Conservation (phyloP, 176 grass and related monocot species). For the Coix lacrymajobi region DNA sequence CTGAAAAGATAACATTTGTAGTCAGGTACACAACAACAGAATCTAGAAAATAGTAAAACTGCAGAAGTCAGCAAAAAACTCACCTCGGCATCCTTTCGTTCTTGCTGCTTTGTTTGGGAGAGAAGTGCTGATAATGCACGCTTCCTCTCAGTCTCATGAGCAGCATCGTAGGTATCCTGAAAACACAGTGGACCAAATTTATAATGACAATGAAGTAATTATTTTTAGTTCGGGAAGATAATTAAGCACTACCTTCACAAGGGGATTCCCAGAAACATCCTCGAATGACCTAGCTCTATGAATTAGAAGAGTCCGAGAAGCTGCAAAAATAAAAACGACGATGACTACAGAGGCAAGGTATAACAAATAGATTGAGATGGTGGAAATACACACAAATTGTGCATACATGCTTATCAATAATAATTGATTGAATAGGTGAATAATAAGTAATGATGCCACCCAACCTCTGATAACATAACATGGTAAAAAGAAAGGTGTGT, state of each 20-base stretch:
- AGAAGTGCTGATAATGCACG: constrained; percentile 78
- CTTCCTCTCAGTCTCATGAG: constrained; percentile 87
- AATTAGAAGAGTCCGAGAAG: constrained; percentile 69
- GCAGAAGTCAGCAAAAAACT: constrained; percentile 21
- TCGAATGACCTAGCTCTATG: constrained; percentile 75
- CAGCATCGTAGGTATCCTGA: constrained; percentile 72
- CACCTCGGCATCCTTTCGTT: constrained; percentile 81
- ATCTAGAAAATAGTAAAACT: constrained; percentile 7
- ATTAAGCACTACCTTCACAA: constrained; percentile 66
- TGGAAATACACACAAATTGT: constrained; percentile 24
- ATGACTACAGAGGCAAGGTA: background rate
- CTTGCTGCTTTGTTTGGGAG: constrained; percentile 84
- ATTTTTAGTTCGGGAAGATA: background rate
- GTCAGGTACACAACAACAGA: constrained; percentile 9
- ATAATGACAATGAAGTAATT: constrained; percentile 10
- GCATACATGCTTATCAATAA: background rate
- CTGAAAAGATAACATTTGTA: constrained; percentile 38
- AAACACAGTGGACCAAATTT: background rate
- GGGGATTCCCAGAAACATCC: constrained; percentile 80
- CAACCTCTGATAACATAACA: background rate
- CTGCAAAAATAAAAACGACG: constrained; percentile 39
- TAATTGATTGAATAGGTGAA: constrained; percentile 14
- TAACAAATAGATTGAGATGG: constrained; percentile 9
- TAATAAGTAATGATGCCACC: background rate
- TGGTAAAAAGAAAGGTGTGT: constrained; percentile 12